Conservation (phyloP, 768 basidiomycete species). For the Xanthoconium stramineum region DNA sequence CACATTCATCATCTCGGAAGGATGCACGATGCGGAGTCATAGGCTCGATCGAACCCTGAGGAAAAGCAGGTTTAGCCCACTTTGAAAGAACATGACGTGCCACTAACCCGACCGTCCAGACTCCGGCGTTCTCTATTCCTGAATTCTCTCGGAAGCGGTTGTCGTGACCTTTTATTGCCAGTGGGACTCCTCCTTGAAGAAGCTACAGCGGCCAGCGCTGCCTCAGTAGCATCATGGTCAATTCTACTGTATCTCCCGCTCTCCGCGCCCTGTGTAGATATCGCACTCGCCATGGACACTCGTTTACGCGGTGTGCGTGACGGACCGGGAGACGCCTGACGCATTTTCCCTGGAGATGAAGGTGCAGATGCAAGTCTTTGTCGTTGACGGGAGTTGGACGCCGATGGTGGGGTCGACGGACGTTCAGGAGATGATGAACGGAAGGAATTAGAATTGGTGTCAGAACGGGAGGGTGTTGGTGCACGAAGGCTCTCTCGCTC, state of each 20-base stretch:
- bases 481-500: conserved; percentile 60
- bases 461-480: conserved; percentile 29
- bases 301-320: conserved; percentile 43
- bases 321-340: conserved; percentile 38
- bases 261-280: conserved; percentile 26
- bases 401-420: conserved; percentile 36
- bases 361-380: conserved; percentile 49
- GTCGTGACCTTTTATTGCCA: conserved; percentile 40
- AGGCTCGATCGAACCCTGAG: conserved; percentile 35
- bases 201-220: conserved; percentile 61
- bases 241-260: conserved; percentile 22
- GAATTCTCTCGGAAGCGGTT: conserved; percentile 53
- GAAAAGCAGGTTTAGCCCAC: conserved; percentile 2
- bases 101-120: conserved; percentile 42
- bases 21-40: conserved; percentile 36
- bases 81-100: background rate
- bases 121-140: conserved; percentile 34
- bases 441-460: conserved; percentile 29
- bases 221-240: conserved; percentile 44
- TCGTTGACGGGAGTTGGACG: conserved; percentile 27
- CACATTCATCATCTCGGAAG: conserved; percentile 23
- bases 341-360: conserved; percentile 39
- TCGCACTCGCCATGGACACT: conserved; percentile 35
- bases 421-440: conserved; percentile 40
- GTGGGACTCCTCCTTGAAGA: conserved; percentile 52